A percentile compares a stretch with the other conserved stretches of the same genome.
Conservation (phyloP, 140 eudicot species). For the Ambrosia hybrid region DNA sequence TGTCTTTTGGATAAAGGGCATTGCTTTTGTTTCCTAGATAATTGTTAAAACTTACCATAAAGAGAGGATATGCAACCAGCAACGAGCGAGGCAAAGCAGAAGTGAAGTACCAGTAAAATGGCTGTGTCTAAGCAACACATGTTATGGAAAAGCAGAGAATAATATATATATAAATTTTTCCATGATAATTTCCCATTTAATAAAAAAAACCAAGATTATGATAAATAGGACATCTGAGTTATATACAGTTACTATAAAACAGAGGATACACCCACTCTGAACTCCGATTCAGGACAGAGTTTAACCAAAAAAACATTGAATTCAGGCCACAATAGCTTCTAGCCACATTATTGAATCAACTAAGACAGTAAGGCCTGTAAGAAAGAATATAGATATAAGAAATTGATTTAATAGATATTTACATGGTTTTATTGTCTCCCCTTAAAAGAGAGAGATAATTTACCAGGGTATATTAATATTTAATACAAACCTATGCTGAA, state of each 20-base stretch:
- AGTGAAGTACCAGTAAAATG: constrained; percentile 98
- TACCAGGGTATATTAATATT: constrained; percentile 27
- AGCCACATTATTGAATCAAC: constrained; percentile 87
- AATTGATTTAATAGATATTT: neutral
- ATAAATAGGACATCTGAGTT: neutral
- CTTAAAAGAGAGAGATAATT: constrained; percentile 39
- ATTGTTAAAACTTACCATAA: constrained; percentile 57
- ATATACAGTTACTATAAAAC: neutral
- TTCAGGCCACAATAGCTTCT: constrained; percentile 88
- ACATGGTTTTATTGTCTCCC: too few relatives aligned
- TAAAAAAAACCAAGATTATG: neutral
- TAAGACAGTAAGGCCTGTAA: constrained; percentile 72
- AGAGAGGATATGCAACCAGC: constrained; percentile 91
- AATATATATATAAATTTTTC: neutral
- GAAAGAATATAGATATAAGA: constrained; percentile 4
- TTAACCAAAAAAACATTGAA: constrained; percentile 94
- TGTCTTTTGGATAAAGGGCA: too few relatives aligned
- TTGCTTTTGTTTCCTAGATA: constrained; percentile 2
- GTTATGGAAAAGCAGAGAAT: constrained; percentile 40
- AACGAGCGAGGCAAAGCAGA: constrained; percentile 97
- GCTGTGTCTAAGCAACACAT: constrained; percentile 56
- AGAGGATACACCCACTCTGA: constrained; percentile 99
- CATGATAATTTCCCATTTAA: neutral
- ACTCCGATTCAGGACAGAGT: constrained; percentile 88
- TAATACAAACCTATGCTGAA: constrained; percentile 73